These are phyloP conservation scores for Skeletonema grethae DNA, from an alignment of 108 stramenopile species.

Conservation along the genomic window DNA sequence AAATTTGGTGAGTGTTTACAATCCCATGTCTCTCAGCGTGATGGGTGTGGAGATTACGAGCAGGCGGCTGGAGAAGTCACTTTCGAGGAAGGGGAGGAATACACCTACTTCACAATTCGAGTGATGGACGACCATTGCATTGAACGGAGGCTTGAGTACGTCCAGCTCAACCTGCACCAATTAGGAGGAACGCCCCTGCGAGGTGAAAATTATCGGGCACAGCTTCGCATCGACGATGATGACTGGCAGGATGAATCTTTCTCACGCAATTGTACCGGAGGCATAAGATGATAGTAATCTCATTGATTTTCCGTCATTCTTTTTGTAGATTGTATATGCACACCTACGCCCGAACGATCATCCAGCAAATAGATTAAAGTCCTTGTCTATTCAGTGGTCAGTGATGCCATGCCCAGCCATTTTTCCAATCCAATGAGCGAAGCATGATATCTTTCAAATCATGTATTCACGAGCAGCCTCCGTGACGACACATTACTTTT, in stretches of 20 bases:
- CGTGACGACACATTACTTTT: no score
- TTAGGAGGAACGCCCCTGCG: conserved; percentile 61
- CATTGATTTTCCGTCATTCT: background rate
- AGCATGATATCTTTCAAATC: no score
- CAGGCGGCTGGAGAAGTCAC: conserved; percentile 65
- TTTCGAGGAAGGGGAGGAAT: conserved; percentile 53
- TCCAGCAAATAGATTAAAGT: no score
- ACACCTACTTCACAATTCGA: conserved; percentile 52
- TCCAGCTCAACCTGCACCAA: conserved; percentile 70
- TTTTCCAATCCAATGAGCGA: no score
- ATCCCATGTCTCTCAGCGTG: conserved; percentile 23
- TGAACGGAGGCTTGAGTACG: conserved; percentile 70
- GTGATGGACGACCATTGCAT: conserved; percentile 79
- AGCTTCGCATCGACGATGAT: conserved; percentile 79
- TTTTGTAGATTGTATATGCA: no score
- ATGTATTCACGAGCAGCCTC: no score
- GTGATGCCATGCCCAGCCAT: no score
- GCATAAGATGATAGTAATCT: conserved; percentile 2
- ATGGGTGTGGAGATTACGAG: conserved; percentile 80
- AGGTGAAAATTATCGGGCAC: conserved; percentile 65
- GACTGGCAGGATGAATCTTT: conserved; percentile 13
- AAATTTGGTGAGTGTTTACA: conserved; percentile 55
- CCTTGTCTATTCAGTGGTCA: no score
- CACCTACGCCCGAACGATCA: no score
- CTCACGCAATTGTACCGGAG: conserved; percentile 24